A percentile compares a stretch with the other conserved stretches of the same genome.
phyloP scores from a whole-genome alignment of 1,139 yeast species.

The Candida sp. region DNA sequence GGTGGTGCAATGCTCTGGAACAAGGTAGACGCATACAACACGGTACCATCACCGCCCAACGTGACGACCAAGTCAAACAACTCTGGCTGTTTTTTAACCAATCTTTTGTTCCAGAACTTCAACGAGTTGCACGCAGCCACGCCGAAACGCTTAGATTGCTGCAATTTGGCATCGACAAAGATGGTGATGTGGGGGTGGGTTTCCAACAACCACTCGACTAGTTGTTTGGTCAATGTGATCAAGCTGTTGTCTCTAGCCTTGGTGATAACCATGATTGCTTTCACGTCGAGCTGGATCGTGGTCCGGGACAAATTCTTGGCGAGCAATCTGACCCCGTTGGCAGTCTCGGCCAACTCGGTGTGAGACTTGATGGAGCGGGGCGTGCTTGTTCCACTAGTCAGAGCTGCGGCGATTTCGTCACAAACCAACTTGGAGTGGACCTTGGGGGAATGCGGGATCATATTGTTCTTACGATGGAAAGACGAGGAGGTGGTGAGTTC shows the following conservation, averaged over 20 bases:
- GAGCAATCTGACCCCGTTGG: constrained; percentile 82
- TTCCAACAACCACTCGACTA: constrained; percentile 74
- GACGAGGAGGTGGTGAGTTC: constrained; percentile 1
- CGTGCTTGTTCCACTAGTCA: constrained; percentile 21
- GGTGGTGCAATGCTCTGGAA: constrained; percentile 89
- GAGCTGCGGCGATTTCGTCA: constrained; percentile 21
- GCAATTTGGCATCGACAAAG: constrained; percentile 72
- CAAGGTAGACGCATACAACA: constrained; percentile 74
- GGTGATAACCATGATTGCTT: constrained; percentile 78
- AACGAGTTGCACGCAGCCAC: constrained; percentile 48
- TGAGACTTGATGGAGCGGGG: constrained; percentile 62
- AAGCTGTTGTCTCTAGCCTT: constrained; percentile 85
- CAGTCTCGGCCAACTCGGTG: constrained; percentile 80
- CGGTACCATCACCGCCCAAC: constrained; percentile 93
- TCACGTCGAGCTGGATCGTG: constrained; percentile 70
- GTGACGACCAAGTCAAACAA: constrained; percentile 78
- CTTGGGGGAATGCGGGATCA: constrained; percentile 21
- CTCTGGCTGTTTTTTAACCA: constrained; percentile 60
- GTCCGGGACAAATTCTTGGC: constrained; percentile 79
- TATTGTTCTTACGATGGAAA: constrained; percentile 5
- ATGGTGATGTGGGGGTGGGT: constrained; percentile 54
- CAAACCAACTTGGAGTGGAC: constrained; percentile 40
- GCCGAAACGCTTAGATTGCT: constrained; percentile 65
- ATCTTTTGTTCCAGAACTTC: constrained; percentile 69
- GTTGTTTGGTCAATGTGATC: constrained; percentile 73